A percentile compares a stretch with the other conserved stretches of the same genome.
These are phyloP conservation scores for Austroboletus eburneus DNA, from an alignment of 768 basidiomycete genomes.

Conservation along the genomic window DNA sequence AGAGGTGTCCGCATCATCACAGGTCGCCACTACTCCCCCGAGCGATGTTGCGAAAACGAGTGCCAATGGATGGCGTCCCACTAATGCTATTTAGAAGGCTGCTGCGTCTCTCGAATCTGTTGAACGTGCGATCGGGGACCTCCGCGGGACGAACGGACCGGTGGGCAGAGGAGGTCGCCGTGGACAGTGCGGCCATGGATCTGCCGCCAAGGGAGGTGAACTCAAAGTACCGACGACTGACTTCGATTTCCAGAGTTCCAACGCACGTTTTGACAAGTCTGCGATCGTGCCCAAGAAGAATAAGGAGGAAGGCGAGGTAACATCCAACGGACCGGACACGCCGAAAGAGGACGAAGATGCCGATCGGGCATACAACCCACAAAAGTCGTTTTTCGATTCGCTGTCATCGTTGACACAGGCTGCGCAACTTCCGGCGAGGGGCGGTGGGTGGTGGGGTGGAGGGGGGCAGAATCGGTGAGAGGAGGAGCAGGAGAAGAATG, in stretches of 20 bases:
- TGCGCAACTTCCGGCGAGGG: conserved; percentile 29
- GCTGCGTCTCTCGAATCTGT: conserved; percentile 73
- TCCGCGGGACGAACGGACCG: conserved; percentile 37
- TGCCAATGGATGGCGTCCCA: conserved; percentile 29
- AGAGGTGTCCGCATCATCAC: conserved; percentile 25
- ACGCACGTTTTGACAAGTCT: conserved; percentile 78
- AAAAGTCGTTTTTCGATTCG: conserved; percentile 80
- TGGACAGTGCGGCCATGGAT: conserved; percentile 25
- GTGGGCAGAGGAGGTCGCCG: conserved; percentile 40
- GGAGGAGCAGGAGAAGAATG: conserved; percentile 80
- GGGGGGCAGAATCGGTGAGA: conserved; percentile 68
- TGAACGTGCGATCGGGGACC: conserved; percentile 51
- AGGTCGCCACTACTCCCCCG: conserved; percentile 15
- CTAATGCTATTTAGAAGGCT: conserved; percentile 62
- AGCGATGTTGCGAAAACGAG: conserved; percentile 24
- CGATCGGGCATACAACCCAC: conserved; percentile 64
- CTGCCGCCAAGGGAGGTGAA: conserved; percentile 32
- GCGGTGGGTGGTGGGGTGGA: conserved; percentile 40
- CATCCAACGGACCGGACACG: conserved; percentile 28
- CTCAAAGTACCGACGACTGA: conserved; percentile 67
- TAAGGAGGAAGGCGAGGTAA: conserved; percentile 31
- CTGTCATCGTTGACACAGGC: conserved; percentile 45
- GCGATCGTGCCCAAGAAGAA: conserved; percentile 40
- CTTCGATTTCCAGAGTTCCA: conserved; percentile 77
- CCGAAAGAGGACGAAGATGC: conserved; percentile 35